phyloP scores from a whole-genome alignment of 163 green algal genomes.

The Botryococcus braunii region DNA sequence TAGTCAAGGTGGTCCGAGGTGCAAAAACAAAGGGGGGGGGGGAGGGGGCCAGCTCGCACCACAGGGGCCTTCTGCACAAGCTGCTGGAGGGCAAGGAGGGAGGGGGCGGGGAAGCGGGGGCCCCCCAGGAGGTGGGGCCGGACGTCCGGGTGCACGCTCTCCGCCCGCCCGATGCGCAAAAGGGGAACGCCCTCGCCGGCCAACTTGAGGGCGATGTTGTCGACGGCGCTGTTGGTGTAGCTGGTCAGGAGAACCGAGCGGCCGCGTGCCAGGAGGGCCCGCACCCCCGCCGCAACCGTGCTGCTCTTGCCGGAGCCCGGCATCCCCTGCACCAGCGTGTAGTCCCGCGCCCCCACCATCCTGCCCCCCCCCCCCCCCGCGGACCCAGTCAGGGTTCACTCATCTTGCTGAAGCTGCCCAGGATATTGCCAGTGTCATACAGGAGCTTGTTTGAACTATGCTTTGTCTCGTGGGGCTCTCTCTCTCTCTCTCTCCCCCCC shows the following conservation, averaged over 20 bases:
- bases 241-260: conserved; percentile 69
- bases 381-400: no score
- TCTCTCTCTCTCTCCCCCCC: no score
- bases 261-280: conserved; percentile 47
- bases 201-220: conserved; percentile 86
- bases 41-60: conserved; percentile 19
- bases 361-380: no score
- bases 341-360: conserved; percentile 57
- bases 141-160: conserved; percentile 44
- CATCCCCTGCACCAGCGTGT: conserved; percentile 79
- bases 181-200: conserved; percentile 39
- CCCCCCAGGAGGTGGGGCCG: conserved; percentile 44
- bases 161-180: conserved; percentile 54
- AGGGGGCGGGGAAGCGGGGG: conserved; percentile 30
- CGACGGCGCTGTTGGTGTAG: conserved; percentile 93
- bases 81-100: conserved; percentile 17
- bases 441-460: no score
- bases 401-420: no score
- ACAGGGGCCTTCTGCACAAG: conserved; percentile 21
- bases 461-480: no score
- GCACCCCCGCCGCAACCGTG: conserved; percentile 57
- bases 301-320: conserved; percentile 87
- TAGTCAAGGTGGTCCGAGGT: no score
- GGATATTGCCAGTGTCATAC: neutral
- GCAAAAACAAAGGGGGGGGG: no score